A percentile compares a stretch with the other conserved stretches of the same genome.
Conservation (phyloP, 441 rosid species). For the Rhodomyrtus psidioides region DNA sequence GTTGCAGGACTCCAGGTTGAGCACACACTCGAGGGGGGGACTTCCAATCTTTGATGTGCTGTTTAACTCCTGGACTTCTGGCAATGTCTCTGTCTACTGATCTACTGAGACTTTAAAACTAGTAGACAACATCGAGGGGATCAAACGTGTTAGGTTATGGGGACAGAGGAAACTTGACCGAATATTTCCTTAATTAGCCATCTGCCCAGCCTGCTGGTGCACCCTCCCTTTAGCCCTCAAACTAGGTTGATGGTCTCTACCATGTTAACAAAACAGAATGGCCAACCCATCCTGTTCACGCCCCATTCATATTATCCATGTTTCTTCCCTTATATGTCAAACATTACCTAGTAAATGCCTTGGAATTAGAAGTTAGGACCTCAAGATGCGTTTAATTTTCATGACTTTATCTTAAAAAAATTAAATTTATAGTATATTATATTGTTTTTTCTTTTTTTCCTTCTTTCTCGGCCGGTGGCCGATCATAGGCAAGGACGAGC, state of each 20-base stretch:
- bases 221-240: background rate
- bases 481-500: too few relatives aligned
- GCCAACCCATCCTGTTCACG: too few relatives aligned
- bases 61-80: background rate
- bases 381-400: too few relatives aligned
- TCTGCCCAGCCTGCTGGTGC: background rate
- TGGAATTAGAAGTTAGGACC: too few relatives aligned
- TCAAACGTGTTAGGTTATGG: background rate
- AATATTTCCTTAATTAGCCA: background rate
- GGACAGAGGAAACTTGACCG: background rate
- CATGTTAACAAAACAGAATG: too few relatives aligned
- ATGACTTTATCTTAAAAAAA: too few relatives aligned
- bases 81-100: background rate
- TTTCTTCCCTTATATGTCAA: too few relatives aligned
- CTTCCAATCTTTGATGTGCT: background rate
- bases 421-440: too few relatives aligned
- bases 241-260: background rate
- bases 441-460: too few relatives aligned
- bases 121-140: background rate
- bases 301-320: too few relatives aligned
- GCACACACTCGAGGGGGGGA: background rate
- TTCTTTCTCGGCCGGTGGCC: too few relatives aligned
- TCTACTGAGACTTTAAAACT: background rate
- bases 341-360: too few relatives aligned
- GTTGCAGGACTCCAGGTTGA: background rate